Percentiles rank a stretch among this genome's conserved stretches.
These are phyloP conservation scores for Cyamopsis tetragonoloba DNA, from an alignment of 306 rosid species.

Conservation along the genomic window DNA sequence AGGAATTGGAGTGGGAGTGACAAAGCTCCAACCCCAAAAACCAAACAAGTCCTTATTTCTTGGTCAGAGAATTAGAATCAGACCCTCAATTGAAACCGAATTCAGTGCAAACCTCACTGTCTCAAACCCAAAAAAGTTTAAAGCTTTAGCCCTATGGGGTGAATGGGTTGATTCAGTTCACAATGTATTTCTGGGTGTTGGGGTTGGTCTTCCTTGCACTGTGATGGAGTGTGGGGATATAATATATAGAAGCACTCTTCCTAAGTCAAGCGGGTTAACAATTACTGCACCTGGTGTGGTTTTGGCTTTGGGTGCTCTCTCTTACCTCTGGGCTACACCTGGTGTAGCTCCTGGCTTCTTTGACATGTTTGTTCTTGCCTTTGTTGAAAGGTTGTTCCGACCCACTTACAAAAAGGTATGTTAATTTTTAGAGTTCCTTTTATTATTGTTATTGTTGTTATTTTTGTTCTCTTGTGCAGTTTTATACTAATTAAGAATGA, in stretches of 20 bases:
- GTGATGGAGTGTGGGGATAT: slow-evolving; percentile 97
- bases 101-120: slow-evolving; percentile 9
- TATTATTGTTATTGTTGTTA: too few relatives aligned
- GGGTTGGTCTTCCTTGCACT: slow-evolving; percentile 87
- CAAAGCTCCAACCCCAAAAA: slow-evolving; percentile 48
- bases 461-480: too few relatives aligned
- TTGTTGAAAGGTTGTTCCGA: slow-evolving; percentile 71
- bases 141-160: slow-evolving; percentile 38
- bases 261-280: slow-evolving; percentile 64
- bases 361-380: slow-evolving; percentile 97
- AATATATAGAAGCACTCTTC: slow-evolving; percentile 88
- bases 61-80: slow-evolving; percentile 48
- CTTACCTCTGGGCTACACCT: slow-evolving; percentile 96
- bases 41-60: slow-evolving; percentile 56
- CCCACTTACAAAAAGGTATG: slow-evolving; percentile 75
- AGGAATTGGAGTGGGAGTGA: slow-evolving; percentile 50
- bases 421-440: too few relatives aligned
- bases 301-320: slow-evolving; percentile 69
- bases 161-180: slow-evolving; percentile 54
- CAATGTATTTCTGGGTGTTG: slow-evolving; percentile 72
- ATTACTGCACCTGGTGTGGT: slow-evolving; percentile 69
- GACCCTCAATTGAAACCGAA: slow-evolving; percentile 21
- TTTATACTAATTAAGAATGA: too few relatives aligned
- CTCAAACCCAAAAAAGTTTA: slow-evolving; percentile 33
- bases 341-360: slow-evolving; percentile 97